phyloP scores from a whole-genome alignment of 495 filamentous ascomycete species.

The Aspergillus indologenus region DNA sequence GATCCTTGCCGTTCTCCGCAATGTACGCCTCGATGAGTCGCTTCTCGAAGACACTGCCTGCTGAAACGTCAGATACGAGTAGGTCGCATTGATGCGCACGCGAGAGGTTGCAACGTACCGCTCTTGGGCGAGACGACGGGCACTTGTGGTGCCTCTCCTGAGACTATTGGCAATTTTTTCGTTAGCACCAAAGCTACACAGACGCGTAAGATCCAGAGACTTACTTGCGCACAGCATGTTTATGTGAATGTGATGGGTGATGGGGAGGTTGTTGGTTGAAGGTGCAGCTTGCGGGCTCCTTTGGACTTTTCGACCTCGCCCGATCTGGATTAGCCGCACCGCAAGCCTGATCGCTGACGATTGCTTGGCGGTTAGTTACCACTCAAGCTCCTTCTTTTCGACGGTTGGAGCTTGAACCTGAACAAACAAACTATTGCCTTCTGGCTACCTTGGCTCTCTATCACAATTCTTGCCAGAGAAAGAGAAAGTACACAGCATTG shows the following conservation, averaged over 20 bases:
- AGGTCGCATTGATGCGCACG: constrained; percentile 16
- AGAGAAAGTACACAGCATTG: too few species aligned
- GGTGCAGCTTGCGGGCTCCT: constrained; percentile 36
- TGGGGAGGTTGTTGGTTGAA: constrained; percentile 24
- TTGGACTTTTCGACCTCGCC: constrained; percentile 44
- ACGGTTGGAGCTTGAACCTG: neutral
- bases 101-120: constrained; percentile 53
- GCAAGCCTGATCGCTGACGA: constrained; percentile 21
- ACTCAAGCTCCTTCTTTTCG: neutral
- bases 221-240: constrained; percentile 74
- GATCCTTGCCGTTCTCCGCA: constrained; percentile 89
- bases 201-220: constrained; percentile 19
- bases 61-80: constrained; percentile 29
- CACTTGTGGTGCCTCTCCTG: constrained; percentile 91
- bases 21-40: constrained; percentile 94
- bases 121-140: constrained; percentile 94
- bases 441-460: too few species aligned
- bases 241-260: constrained; percentile 30
- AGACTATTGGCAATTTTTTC: constrained; percentile 59
- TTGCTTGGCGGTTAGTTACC: constrained; percentile 18
- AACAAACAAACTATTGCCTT: neutral
- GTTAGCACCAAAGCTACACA: constrained; percentile 18
- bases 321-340: constrained; percentile 36
- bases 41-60: constrained; percentile 89
- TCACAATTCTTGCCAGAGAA: too few species aligned